A percentile compares a stretch with the other conserved stretches of the same genome.
Evolutionary conservation across 2,329 filamentous ascomycete species (phyloP).

Genomic region (Pestalotiopsis sp.): DNA sequence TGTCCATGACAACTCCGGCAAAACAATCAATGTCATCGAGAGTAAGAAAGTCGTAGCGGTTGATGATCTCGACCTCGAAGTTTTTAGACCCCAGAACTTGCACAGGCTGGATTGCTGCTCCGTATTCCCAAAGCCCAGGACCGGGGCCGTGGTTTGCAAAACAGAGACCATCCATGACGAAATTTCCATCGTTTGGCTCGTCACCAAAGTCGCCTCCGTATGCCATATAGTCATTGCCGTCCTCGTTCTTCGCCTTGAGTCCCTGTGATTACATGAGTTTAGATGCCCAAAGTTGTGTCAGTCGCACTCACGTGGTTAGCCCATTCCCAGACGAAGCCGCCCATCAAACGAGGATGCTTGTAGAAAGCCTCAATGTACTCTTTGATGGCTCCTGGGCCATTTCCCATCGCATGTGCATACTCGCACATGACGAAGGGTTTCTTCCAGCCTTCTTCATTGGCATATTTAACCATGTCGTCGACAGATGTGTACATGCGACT

Average conservation of each 20-base stretch:
- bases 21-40: slow-evolving; percentile 52
- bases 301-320: slow-evolving; percentile 52
- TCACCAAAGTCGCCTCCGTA: slow-evolving; percentile 68
- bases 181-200: slow-evolving; percentile 60
- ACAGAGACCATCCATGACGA: slow-evolving; percentile 60
- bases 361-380: slow-evolving; percentile 71
- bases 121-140: slow-evolving; percentile 56
- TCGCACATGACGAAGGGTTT: slow-evolving; percentile 64
- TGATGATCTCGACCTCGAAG: slow-evolving; percentile 48
- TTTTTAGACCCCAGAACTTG: slow-evolving; percentile 50
- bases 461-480: slow-evolving; percentile 43
- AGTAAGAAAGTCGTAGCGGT: slow-evolving; percentile 56
- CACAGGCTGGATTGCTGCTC: slow-evolving; percentile 63
- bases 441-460: slow-evolving; percentile 43
- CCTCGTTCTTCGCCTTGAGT: slow-evolving; percentile 44
- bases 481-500: slow-evolving; percentile 67
- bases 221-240: slow-evolving; percentile 52
- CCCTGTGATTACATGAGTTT: slow-evolving; percentile 28
- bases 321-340: slow-evolving; percentile 70
- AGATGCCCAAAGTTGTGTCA: not conserved
- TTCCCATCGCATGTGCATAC: slow-evolving; percentile 69
- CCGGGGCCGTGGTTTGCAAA: slow-evolving; percentile 52
- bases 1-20: slow-evolving; percentile 45
- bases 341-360: slow-evolving; percentile 59
- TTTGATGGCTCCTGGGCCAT: slow-evolving; percentile 67